phyloP scores from a whole-genome alignment of 2,329 filamentous ascomycete species.

The Zymoseptoria tritici region DNA sequence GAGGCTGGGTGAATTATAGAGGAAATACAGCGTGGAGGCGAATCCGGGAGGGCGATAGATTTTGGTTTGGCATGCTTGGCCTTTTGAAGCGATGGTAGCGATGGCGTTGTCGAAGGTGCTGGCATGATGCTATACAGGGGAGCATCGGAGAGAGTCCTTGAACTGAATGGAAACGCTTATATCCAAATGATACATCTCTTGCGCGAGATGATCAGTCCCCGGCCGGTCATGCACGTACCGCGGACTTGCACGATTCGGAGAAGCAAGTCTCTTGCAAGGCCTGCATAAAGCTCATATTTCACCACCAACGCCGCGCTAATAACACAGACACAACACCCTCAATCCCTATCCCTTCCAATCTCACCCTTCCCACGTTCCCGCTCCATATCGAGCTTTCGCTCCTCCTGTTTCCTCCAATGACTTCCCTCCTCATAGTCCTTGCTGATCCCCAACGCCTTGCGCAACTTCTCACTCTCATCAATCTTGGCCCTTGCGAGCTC shows the following conservation, averaged over 20 bases:
- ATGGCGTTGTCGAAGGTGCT: background rate
- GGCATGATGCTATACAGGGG: background rate
- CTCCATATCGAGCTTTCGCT: conserved; percentile 40
- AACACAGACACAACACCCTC: background rate
- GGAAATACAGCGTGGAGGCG: background rate
- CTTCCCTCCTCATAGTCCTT: conserved; percentile 78
- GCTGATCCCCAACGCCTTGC: conserved; percentile 79
- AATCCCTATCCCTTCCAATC: conserved; percentile 14
- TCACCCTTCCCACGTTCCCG: conserved; percentile 15
- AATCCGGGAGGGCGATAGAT: background rate
- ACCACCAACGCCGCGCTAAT: conserved; percentile 8
- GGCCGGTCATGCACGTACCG: background rate
- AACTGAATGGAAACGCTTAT: background rate
- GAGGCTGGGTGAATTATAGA: conserved; percentile 12
- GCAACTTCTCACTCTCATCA: conserved; percentile 81
- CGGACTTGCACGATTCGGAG: background rate
- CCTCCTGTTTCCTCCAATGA: conserved; percentile 79
- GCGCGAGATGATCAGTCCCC: background rate
- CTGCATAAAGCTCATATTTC: background rate
- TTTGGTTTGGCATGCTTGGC: background rate
- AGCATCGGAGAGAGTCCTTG: background rate
- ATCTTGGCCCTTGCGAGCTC: conserved; percentile 95
- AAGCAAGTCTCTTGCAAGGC: background rate
- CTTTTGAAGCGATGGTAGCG: background rate
- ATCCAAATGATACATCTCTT: background rate